phyloP scores from a whole-genome alignment of 495 filamentous ascomycete species.

The Daldinia decipiens region DNA sequence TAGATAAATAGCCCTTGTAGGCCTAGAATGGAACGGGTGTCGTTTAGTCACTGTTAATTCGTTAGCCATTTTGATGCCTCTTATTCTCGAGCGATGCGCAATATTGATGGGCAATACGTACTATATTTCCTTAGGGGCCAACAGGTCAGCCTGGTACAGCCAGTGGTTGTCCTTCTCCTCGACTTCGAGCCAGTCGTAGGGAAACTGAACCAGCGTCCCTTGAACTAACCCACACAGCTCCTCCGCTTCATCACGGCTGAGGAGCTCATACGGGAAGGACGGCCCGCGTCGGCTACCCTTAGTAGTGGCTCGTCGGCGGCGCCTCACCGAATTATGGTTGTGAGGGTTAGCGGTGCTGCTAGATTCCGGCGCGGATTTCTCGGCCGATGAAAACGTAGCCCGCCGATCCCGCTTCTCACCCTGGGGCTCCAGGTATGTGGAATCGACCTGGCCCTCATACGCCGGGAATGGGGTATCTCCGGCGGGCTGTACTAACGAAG shows the following conservation, averaged over 20 bases:
- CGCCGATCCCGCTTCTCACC: conserved; percentile 53
- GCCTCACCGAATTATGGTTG: conserved; percentile 52
- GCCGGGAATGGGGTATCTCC: conserved; percentile 48
- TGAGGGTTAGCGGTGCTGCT: conserved; percentile 41
- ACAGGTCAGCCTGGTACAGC: conserved; percentile 94
- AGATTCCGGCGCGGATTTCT: conserved; percentile 51
- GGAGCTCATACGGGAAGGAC: conserved; percentile 76
- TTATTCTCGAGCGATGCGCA: not conserved
- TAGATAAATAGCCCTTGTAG: not conserved
- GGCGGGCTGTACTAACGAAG: conserved; percentile 42
- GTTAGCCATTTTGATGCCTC: conserved; percentile 18
- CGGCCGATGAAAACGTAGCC: conserved; percentile 57
- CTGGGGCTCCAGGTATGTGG: conserved; percentile 37
- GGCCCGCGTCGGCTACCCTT: conserved; percentile 73
- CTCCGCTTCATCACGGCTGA: conserved; percentile 78
- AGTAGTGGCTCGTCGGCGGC: conserved; percentile 78
- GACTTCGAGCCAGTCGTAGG: conserved; percentile 91
- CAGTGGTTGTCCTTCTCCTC: conserved; percentile 95
- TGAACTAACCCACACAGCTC: conserved; percentile 84
- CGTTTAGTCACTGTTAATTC: conserved; percentile 28
- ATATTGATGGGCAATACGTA: conserved; percentile 61
- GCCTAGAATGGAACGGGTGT: not conserved
- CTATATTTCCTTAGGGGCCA: conserved; percentile 98
- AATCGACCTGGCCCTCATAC: conserved; percentile 40
- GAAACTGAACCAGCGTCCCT: conserved; percentile 89